Percentiles rank a stretch among this genome's conserved stretches.
These are phyloP conservation scores for Cutaneotrichosporon curvatum DNA, from an alignment of 1,284 basidiomycete species.

Conservation along the genomic window DNA sequence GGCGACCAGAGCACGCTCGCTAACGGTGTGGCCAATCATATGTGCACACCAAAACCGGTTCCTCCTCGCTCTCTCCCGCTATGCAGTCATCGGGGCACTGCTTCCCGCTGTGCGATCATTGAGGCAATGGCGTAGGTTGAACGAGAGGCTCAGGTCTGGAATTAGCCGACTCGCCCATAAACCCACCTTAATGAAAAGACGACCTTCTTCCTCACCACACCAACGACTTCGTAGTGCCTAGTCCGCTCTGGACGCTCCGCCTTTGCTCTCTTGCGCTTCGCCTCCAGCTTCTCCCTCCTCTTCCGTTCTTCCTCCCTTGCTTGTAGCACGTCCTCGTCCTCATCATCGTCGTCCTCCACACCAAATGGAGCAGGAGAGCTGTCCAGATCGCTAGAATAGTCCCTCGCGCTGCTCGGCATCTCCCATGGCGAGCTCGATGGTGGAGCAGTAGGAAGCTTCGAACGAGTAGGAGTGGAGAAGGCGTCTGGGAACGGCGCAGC, in stretches of 20 bases:
- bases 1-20: no score
- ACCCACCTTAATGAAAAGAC: conserved; percentile 42
- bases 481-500: conserved; percentile 24
- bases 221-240: conserved; percentile 43
- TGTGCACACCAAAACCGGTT: no score
- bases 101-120: conserved; percentile 8
- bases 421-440: conserved; percentile 17
- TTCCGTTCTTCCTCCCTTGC: conserved; percentile 11
- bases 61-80: no score
- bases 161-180: background rate
- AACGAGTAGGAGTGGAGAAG: conserved; percentile 7
- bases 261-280: background rate
- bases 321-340: conserved; percentile 7
- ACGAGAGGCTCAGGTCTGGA: conserved; percentile 44
- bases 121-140: conserved; percentile 38
- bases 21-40: no score
- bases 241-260: conserved; percentile 24
- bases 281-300: conserved; percentile 2
- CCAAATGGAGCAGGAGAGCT: conserved; percentile 38
- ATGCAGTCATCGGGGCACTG: no score
- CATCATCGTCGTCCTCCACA: conserved; percentile 6
- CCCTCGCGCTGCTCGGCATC: conserved; percentile 12
- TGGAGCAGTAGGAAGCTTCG: background rate
- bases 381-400: conserved; percentile 34
- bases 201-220: conserved; percentile 42